Conservation (phyloP, 176 grass and related monocot species). For the Bonia amplexicaulis region DNA sequence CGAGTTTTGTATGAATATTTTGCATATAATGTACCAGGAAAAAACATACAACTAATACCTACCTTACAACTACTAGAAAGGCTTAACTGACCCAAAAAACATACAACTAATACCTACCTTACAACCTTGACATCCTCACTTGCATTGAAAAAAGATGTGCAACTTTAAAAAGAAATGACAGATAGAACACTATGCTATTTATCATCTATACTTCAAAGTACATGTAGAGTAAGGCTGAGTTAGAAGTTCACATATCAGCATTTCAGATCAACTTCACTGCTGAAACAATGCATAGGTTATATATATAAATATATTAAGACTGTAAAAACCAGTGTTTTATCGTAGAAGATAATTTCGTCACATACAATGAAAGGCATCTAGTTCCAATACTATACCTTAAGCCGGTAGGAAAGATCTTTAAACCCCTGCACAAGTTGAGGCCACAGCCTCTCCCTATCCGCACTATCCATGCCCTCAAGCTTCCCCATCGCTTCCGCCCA, state of each 20-base stretch:
- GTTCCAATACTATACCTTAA: conserved; percentile 51
- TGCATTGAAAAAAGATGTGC: neutral
- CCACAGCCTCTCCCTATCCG: conserved; percentile 87
- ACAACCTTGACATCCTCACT: neutral
- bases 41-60: neutral
- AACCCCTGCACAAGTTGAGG: conserved; percentile 95
- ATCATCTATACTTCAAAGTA: neutral
- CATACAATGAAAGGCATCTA: neutral
- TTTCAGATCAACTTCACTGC: neutral
- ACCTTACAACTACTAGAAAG: neutral
- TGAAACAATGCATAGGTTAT: neutral
- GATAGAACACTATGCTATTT: neutral
- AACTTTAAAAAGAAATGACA: neutral
- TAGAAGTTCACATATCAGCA: conserved; percentile 1
- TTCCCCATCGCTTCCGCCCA: conserved; percentile 97
- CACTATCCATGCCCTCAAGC: conserved; percentile 90
- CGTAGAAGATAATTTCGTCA: neutral
- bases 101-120: no score
- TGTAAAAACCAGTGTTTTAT: neutral
- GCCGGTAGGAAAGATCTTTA: conserved; percentile 87
- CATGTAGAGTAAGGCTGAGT: neutral
- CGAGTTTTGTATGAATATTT: neutral
- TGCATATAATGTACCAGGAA: neutral
- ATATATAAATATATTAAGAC: neutral
- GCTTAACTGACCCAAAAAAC: neutral